Evolutionary conservation across 2,329 filamentous ascomycete species (phyloP), one percentile per base, ranked within the genome.

Genomic region (Didymella pomorum): DNA sequence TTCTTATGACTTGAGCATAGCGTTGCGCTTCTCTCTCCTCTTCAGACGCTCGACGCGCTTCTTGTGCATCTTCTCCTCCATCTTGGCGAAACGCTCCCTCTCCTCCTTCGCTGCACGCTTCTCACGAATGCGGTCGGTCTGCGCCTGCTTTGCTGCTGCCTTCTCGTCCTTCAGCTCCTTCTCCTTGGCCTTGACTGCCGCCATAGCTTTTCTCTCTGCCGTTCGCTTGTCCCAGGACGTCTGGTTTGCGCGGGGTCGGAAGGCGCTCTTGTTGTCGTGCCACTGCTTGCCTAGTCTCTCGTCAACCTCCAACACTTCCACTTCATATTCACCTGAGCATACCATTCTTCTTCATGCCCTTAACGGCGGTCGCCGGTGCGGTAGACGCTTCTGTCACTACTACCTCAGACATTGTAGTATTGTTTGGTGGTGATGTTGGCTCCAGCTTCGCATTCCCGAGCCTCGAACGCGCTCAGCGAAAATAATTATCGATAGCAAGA

Each of bases 1-100:
- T 31, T 11, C 29, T 31, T 16, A 31, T 14, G 29, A 82, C 68
- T 83, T 83, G 60, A 84, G 70, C 76, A 92, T 80, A 82, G 94
- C 95, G 79, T 94, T 99, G 75, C 95, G 88, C 88, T 98, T 98
- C 83, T 99, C 95, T 79, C 92, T 91, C 74, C 93, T 87, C 88
- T 93, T 97, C 78, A 97, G 79, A 69, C 95, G 87, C 80, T 99
- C 95, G 12, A 98, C 89, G 61, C 93, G 86, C 84, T 97, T 98
- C 79, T 87, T 88, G 81, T 98, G 94, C 95, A 99, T 98, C 82
- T 95, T 98, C 81, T 93, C 92, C 20, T 93, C 94, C 87, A 99
- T 87, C 82, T 93, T 92, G 78, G 93, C 92, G 75, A 94, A 98
- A 67, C 94, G 84, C 72, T 93, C 92, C 79, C 90, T 93, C 82